phyloP scores from a whole-genome alignment of 495 filamentous ascomycete species.

The Platismatia glauca region DNA sequence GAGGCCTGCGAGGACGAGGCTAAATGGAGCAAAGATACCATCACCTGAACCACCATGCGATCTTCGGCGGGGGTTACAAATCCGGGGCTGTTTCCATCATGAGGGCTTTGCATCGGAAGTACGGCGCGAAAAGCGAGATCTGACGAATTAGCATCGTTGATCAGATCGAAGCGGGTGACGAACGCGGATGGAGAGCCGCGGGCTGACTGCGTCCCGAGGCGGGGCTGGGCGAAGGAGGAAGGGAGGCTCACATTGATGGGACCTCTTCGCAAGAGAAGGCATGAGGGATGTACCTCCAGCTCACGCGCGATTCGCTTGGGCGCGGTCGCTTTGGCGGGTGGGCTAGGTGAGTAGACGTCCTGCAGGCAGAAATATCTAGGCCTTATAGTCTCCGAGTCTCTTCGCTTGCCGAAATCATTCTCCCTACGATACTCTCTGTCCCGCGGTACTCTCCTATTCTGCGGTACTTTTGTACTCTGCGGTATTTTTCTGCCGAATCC shows the following conservation, averaged over 20 bases:
- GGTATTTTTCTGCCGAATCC: no score
- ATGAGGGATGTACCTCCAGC: no score
- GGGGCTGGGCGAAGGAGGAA: background rate
- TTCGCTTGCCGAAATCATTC: no score
- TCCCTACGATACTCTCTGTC: no score
- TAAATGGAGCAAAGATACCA: constrained; percentile 49
- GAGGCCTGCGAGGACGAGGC: background rate
- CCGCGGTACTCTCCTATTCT: no score
- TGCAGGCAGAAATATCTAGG: no score
- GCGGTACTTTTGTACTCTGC: no score
- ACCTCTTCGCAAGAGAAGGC: background rate
- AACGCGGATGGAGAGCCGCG: no score
- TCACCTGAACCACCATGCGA: constrained; percentile 78
- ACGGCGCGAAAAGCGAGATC: constrained; percentile 34
- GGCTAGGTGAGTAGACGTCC: no score
- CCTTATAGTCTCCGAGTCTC: no score
- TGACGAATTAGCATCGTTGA: background rate
- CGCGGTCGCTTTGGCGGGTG: no score
- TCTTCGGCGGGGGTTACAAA: constrained; percentile 74
- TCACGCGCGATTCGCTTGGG: no score
- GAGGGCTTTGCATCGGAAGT: constrained; percentile 59
- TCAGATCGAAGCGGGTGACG: background rate
- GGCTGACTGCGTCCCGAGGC: background rate
- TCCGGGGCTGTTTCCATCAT: constrained; percentile 67
- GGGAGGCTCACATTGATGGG: background rate